Evolutionary conservation across 257 asterid genomes (phyloP).

Genomic region (Cruciata laevipes): DNA sequence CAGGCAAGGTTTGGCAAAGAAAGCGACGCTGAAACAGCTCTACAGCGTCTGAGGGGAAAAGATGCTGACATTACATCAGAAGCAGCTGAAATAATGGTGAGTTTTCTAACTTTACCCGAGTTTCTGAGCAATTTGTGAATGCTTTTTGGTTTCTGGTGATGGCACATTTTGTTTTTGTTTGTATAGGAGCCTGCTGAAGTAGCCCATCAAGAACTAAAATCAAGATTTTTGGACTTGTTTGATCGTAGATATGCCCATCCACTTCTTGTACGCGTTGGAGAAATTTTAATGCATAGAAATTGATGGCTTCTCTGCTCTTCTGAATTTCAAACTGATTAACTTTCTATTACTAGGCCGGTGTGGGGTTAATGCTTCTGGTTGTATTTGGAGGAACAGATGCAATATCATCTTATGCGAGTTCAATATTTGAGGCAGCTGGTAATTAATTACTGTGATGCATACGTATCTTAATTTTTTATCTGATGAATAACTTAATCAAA

Average conservation of each 20-base stretch:
- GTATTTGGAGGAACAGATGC: conserved; percentile 30
- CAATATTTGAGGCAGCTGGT: conserved; percentile 34
- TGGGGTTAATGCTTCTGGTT: conserved; percentile 27
- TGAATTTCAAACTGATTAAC: not conserved
- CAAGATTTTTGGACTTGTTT: conserved; percentile 26
- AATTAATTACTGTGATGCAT: not conserved
- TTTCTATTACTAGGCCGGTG: conserved; percentile 21
- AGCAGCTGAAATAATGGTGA: conserved; percentile 26
- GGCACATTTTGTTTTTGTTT: not conserved
- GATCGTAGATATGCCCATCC: conserved; percentile 27
- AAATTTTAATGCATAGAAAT: not conserved
- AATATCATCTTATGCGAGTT: conserved; percentile 25
- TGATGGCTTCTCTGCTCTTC: not conserved
- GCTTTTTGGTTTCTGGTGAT: not conserved
- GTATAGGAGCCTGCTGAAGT: conserved; percentile 16
- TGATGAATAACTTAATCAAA: not conserved
- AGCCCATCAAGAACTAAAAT: conserved; percentile 11
- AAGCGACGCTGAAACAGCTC: conserved; percentile 18
- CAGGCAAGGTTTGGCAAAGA: conserved; percentile 24
- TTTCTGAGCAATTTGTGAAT: not conserved
- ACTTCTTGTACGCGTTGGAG: conserved; percentile 20
- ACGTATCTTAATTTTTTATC: not conserved
- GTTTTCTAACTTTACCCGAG: not conserved
- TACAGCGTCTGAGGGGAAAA: conserved; percentile 25
- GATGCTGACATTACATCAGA: conserved; percentile 27